Percentiles rank a stretch among this genome's conserved stretches.
Evolutionary conservation across 768 basidiomycete species (phyloP).

Genomic region (Leccinum incarnatum): DNA sequence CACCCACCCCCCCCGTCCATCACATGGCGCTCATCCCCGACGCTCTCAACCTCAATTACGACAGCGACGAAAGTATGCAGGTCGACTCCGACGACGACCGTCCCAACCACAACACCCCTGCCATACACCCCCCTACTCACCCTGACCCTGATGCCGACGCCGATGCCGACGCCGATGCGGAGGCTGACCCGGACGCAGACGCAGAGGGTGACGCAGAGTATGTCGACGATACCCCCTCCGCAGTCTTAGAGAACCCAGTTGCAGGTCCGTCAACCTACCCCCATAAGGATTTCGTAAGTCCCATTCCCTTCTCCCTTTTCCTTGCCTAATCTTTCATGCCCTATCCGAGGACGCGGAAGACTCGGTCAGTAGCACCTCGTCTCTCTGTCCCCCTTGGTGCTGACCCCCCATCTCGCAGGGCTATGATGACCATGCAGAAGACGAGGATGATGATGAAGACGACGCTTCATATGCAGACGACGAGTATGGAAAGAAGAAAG

Average conservation of each 20-base stretch:
- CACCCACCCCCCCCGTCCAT: slow-evolving; percentile 21
- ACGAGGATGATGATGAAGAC: slow-evolving; percentile 67
- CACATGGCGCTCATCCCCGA: slow-evolving; percentile 37
- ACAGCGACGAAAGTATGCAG: slow-evolving; percentile 62
- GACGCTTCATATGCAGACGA: slow-evolving; percentile 80
- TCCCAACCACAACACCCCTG: slow-evolving; percentile 11
- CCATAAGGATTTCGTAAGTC: slow-evolving; percentile 61
- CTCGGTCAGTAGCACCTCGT: slow-evolving; percentile 26
- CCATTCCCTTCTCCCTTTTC: slow-evolving; percentile 9
- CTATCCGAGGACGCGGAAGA: slow-evolving; percentile 30
- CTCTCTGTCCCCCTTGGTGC: slow-evolving; percentile 12
- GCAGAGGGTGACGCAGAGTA: slow-evolving; percentile 44
- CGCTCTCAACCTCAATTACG: slow-evolving; percentile 54
- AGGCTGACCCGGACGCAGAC: slow-evolving; percentile 47
- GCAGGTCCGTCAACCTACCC: slow-evolving; percentile 43
- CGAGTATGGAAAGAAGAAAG: slow-evolving; percentile 71
- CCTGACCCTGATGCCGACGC: slow-evolving; percentile 36
- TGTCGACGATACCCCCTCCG: slow-evolving; percentile 37
- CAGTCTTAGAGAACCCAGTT: slow-evolving; percentile 35
- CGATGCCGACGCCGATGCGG: slow-evolving; percentile 58
- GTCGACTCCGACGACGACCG: slow-evolving; percentile 59
- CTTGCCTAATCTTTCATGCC: background rate
- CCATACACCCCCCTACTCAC: slow-evolving; percentile 10
- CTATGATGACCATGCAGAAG: slow-evolving; percentile 50
- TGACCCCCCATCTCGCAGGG: slow-evolving; percentile 47